These are phyloP conservation scores for Pichia eremophila DNA, from an alignment of 805 yeast species.

Conservation along the genomic window DNA sequence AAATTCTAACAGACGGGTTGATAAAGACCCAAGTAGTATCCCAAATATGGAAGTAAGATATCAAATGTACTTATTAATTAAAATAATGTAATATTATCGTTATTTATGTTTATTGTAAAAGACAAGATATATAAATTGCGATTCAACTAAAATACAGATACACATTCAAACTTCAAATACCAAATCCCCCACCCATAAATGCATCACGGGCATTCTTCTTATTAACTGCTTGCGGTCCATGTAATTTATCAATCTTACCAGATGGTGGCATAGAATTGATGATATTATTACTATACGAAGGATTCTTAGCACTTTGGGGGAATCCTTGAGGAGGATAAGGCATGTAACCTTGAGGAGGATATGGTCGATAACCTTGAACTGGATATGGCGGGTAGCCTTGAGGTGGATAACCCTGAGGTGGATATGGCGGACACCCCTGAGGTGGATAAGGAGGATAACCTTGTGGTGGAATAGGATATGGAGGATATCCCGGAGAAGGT, in stretches of 20 bases:
- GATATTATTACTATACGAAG: slow-evolving; percentile 29
- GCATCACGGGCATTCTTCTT: slow-evolving; percentile 57
- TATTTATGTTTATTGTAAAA: too few relatives aligned
- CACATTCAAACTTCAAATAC: slow-evolving; percentile 29
- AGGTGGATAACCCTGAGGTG: neutral
- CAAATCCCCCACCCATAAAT: slow-evolving; percentile 57
- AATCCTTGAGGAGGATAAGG: neutral
- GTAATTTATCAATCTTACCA: slow-evolving; percentile 35
- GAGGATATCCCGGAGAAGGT: neutral
- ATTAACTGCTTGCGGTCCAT: slow-evolving; percentile 33
- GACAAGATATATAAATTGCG: too few relatives aligned
- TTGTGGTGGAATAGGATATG: neutral
- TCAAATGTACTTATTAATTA: too few relatives aligned
- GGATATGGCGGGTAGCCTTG: too few relatives aligned
- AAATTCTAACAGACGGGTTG: too few relatives aligned
- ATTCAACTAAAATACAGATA: too few relatives aligned
- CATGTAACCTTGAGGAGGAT: neutral
- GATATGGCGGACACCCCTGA: neutral
- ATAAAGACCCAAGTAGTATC: too few relatives aligned
- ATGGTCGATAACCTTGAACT: neutral
- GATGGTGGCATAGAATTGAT: slow-evolving; percentile 40
- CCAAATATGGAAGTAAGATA: too few relatives aligned
- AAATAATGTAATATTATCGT: too few relatives aligned
- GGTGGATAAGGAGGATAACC: neutral
- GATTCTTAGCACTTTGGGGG: neutral